Base-by-base conservation (phyloP, 768 basidiomycete genomes). In the Paxillus involutus region DNA sequence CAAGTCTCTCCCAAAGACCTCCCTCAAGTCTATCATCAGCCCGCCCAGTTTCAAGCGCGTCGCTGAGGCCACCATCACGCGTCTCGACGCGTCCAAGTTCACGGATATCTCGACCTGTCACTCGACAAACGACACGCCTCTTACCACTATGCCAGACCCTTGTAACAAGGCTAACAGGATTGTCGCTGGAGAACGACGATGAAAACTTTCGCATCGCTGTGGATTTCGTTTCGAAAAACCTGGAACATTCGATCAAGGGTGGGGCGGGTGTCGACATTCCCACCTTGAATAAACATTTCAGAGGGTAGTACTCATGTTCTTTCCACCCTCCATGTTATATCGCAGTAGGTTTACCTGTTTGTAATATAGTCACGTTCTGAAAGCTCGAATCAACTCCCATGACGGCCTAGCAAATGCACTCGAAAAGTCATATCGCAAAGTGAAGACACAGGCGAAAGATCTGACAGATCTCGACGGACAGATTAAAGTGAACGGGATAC, bases 361-460 rank as follows among this genome's bases (percentile, higher is more conserved):
- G 42, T 21, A 44, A 47, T 52, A 29, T 54, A 88, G 88, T 14
- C 80, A 77, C 64, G 73, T 77, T 17, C 73, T 86, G 63, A 91
- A 91, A 66, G 87, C 88, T 13, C 81, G 81, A 37, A 79, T 93
- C 51, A 82, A 85, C 56, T 82, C 83, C 12, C 75, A 80, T 46
- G 84, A 91, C 61, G 65, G 60, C 13, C 74, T 89, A 4, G 85
- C 83, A 13, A 74, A 79, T 29, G 88, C 88, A 0, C 65, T 92
- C 13, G 72, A 82, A 51, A 70, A 71, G n/a, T 75, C 80, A 0
- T 84, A 82, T 56, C 54, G 62, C 32, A 74, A 71, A 49, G 73
- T 91, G 17, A 86, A 82, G 61, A 57, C 65, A n/a, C 76, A 77
- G 30, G 71, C 80, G 5, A 71, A 73, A 35, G 70, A 77, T 50